A percentile compares a stretch with the other conserved stretches of the same genome.
Evolutionary conservation across 257 asterid species (phyloP).

Genomic region (Phtheirospermum japonicum): DNA sequence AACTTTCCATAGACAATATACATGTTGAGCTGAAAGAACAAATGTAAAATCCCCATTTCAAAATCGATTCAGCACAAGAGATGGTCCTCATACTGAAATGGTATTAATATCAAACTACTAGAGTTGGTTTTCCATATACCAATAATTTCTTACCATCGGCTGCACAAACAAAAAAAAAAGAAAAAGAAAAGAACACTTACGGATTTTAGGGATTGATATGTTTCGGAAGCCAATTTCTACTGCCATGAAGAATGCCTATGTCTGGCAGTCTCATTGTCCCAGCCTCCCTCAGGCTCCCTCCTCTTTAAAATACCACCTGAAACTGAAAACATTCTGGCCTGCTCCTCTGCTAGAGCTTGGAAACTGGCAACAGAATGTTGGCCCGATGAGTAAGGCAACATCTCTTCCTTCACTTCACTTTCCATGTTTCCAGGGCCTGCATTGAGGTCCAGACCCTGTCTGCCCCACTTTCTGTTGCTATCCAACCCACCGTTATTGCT

Average conservation of each 20-base stretch:
- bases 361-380: conserved; percentile 48
- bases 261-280: conserved; percentile 54
- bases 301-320: conserved; percentile 52
- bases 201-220: conserved; percentile 6
- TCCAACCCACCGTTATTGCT: conserved; percentile 38
- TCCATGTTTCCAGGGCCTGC: conserved; percentile 62
- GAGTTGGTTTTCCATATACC: conserved; percentile 19
- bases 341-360: conserved; percentile 52
- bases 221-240: conserved; percentile 23
- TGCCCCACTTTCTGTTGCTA: conserved; percentile 51
- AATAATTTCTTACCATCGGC: conserved; percentile 15
- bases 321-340: conserved; percentile 42
- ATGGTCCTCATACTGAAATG: not conserved
- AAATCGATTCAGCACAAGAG: not conserved
- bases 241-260: conserved; percentile 63
- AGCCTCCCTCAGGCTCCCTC: conserved; percentile 66
- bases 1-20: not conserved
- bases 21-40: not conserved
- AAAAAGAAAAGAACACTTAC: conserved; percentile 27
- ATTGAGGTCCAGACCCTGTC: conserved; percentile 71
- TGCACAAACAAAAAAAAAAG: too few relatives aligned
- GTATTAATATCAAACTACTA: not conserved
- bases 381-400: conserved; percentile 35
- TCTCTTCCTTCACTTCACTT: conserved; percentile 47
- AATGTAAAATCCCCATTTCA: not conserved